Percentiles rank a stretch among this genome's conserved stretches.
Evolutionary conservation across 345 rosid genomes (phyloP).

Genomic region (Gynandropsis gynandra): DNA sequence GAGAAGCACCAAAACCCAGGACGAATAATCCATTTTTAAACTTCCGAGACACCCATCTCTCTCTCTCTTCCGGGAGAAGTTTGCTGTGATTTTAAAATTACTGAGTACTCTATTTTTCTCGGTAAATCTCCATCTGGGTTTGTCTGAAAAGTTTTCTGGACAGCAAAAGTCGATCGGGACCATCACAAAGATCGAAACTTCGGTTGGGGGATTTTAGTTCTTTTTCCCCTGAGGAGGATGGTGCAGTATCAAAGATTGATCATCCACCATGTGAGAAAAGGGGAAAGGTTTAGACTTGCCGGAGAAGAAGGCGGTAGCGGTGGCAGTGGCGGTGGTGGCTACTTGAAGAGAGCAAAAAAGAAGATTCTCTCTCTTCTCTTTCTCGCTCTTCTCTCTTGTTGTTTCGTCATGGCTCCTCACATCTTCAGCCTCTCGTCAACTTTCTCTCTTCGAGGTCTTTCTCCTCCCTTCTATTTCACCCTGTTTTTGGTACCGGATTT

Average conservation of each 20-base stretch:
- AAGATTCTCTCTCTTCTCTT: conserved; percentile 51
- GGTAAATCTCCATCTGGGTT: conserved; percentile 1
- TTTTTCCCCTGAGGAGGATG: conserved; percentile 27
- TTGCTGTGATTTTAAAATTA: no score
- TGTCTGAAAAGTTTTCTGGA: neutral
- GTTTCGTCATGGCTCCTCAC: conserved; percentile 47
- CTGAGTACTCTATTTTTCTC: neutral
- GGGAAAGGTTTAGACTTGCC: conserved; percentile 25
- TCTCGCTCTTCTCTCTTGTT: conserved; percentile 58
- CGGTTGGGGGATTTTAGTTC: conserved; percentile 6
- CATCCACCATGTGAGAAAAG: conserved; percentile 41
- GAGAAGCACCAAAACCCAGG: no score
- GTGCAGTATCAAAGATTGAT: conserved; percentile 37
- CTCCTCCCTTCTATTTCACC: neutral
- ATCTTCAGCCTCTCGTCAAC: conserved; percentile 41
- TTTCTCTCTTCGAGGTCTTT: conserved; percentile 47
- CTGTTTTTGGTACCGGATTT: neutral
- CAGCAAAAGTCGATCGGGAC: neutral
- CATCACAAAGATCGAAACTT: conserved; percentile 14
- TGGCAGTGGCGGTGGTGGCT: conserved; percentile 30
- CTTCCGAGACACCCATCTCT: neutral
- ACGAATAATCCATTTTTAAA: no score
- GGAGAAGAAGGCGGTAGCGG: conserved; percentile 33
- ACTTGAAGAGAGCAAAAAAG: conserved; percentile 44
- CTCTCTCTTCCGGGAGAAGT: conserved; percentile 16